Conservation (phyloP, 2,329 filamentous ascomycete genomes). For the Ceratocystis papillata region DNA sequence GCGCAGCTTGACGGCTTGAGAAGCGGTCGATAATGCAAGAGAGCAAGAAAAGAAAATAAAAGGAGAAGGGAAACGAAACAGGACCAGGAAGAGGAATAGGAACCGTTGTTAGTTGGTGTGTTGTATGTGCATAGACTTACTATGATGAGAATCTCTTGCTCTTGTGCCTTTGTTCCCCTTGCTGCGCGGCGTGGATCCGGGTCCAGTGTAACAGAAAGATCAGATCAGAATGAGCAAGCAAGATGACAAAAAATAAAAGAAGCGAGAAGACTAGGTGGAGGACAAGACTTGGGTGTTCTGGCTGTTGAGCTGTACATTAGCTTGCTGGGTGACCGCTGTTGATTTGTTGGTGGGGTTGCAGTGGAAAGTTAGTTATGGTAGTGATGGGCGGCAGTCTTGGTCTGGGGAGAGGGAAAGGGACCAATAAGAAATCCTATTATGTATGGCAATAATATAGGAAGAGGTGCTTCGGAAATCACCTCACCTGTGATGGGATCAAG, state of each 20-base stretch:
- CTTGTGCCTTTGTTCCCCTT: background rate
- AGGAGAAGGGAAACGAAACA: slow-evolving; percentile 12
- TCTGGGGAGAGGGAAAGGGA: background rate
- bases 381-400: slow-evolving; percentile 11
- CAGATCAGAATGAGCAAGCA: slow-evolving; percentile 6
- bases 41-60: background rate
- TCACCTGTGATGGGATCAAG: background rate
- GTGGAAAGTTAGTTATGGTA: background rate
- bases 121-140: slow-evolving; percentile 2
- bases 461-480: slow-evolving; percentile 9
- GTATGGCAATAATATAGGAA: slow-evolving; percentile 1
- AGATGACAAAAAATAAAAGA: background rate
- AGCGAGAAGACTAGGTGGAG: background rate
- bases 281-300: background rate
- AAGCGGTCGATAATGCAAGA: background rate
- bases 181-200: background rate
- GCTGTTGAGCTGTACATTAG: background rate
- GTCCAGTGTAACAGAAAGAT: slow-evolving; percentile 12
- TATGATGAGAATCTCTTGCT: background rate
- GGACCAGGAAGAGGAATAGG: background rate
- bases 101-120: background rate
- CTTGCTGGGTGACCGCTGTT: background rate
- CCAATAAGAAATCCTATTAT: slow-evolving; percentile 9
- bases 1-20: background rate
- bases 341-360: background rate